These are phyloP conservation scores for Penicillium nucicola DNA, from an alignment of 495 filamentous ascomycete genomes.

Conservation along the genomic window DNA sequence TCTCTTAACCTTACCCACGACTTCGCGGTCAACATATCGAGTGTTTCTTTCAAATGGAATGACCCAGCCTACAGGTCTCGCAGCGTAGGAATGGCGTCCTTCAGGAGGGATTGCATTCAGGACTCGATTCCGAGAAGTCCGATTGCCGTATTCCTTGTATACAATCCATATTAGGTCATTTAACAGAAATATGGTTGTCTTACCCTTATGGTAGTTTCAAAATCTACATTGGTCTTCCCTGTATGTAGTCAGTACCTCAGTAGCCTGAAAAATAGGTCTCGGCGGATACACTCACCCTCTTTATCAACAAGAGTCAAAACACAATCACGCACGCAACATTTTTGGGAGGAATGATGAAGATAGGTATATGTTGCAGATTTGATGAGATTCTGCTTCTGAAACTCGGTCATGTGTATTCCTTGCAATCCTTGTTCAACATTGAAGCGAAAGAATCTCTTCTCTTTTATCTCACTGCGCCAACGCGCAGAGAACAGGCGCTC, in stretches of 20 bases:
- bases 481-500: conserved; percentile 20
- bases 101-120: background rate
- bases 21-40: conserved; percentile 24
- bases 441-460: conserved; percentile 10
- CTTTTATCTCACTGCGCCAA: conserved; percentile 7
- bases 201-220: conserved; percentile 8
- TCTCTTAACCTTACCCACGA: conserved; percentile 11
- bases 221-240: conserved; percentile 13
- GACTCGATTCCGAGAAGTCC: background rate
- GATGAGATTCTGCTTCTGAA: conserved; percentile 9
- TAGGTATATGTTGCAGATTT: conserved; percentile 19
- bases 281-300: background rate
- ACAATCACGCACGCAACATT: conserved; percentile 5
- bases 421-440: conserved; percentile 20
- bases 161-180: no score
- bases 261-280: background rate
- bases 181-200: no score
- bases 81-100: background rate
- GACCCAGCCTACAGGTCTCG: conserved; percentile 7
- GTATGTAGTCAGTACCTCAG: background rate
- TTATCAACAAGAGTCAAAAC: conserved; percentile 6
- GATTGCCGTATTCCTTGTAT: background rate
- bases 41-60: conserved; percentile 30
- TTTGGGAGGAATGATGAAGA: conserved; percentile 12
- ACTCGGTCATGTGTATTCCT: conserved; percentile 13